These are phyloP conservation scores for Diaporthe sp. DNA, from an alignment of 2,329 filamentous ascomycete species.

Conservation along the genomic window DNA sequence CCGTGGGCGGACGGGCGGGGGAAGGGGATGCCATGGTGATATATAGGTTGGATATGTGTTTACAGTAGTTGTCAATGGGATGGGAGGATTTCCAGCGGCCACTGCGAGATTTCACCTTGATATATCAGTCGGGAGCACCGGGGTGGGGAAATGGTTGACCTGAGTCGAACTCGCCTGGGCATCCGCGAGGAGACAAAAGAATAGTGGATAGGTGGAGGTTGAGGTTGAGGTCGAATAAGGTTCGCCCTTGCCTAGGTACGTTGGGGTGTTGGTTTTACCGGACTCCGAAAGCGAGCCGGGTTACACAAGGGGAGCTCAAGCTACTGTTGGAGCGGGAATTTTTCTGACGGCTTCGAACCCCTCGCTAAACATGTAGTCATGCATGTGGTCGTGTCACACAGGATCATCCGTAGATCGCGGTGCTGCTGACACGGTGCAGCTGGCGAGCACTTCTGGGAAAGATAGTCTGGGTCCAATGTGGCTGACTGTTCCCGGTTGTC, in stretches of 20 bases:
- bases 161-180: not conserved
- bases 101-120: not conserved
- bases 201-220: not conserved
- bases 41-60: slow-evolving; percentile 50
- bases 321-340: not conserved
- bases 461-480: not conserved
- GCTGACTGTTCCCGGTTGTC: not conserved
- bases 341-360: not conserved
- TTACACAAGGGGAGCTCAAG: not conserved
- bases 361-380: not conserved
- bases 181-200: not conserved
- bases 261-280: not conserved
- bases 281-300: slow-evolving; percentile 23
- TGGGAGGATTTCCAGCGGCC: not conserved
- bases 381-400: not conserved
- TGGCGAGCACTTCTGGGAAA: not conserved
- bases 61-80: not conserved
- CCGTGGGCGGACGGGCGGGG: slow-evolving; percentile 40
- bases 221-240: slow-evolving; percentile 18
- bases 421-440: not conserved
- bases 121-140: not conserved
- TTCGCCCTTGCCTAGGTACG: not conserved
- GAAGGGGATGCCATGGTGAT: slow-evolving; percentile 46
- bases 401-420: too few species aligned
- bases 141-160: not conserved